Evolutionary conservation across 305 asterid species (phyloP).

Genomic region (Vinca major): DNA sequence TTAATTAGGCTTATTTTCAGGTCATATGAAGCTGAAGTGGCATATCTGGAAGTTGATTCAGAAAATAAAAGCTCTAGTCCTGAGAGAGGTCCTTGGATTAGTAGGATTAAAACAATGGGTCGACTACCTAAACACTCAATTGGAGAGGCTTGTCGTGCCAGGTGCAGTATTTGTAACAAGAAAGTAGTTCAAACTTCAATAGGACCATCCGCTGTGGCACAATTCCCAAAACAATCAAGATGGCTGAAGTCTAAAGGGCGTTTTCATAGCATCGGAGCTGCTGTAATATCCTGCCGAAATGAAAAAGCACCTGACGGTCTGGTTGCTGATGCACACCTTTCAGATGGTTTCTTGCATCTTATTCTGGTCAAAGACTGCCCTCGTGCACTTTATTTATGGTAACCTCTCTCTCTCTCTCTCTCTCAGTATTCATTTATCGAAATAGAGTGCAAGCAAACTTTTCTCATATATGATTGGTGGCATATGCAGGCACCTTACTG

Average conservation of each 20-base stretch:
- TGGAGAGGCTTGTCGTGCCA: constrained; percentile 50
- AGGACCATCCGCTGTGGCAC: constrained; percentile 24
- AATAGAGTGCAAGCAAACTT: constrained; percentile 1
- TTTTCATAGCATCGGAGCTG: constrained; percentile 83
- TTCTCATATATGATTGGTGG: constrained; percentile 10
- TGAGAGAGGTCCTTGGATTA: constrained; percentile 30
- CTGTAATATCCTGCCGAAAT: constrained; percentile 88
- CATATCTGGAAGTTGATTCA: constrained; percentile 59
- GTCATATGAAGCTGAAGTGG: constrained; percentile 89
- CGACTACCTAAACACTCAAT: constrained; percentile 37
- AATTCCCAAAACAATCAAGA: constrained; percentile 37
- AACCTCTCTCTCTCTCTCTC: constrained; percentile 14
- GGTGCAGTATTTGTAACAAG: constrained; percentile 62
- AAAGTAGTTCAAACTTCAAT: constrained; percentile 23
- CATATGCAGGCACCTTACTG: constrained; percentile 77
- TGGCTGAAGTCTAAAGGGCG: constrained; percentile 74
- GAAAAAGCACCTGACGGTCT: constrained; percentile 94
- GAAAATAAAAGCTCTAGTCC: constrained; percentile 29
- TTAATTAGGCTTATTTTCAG: constrained; percentile 28
- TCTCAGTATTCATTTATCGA: neutral
- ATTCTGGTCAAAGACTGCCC: constrained; percentile 80
- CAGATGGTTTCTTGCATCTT: constrained; percentile 88
- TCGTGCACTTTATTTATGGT: constrained; percentile 72
- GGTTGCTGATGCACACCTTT: constrained; percentile 95
- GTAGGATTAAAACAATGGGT: constrained; percentile 29